phyloP scores from a whole-genome alignment of 371 early-diverging fungal species.

The Mucor mucedo region DNA sequence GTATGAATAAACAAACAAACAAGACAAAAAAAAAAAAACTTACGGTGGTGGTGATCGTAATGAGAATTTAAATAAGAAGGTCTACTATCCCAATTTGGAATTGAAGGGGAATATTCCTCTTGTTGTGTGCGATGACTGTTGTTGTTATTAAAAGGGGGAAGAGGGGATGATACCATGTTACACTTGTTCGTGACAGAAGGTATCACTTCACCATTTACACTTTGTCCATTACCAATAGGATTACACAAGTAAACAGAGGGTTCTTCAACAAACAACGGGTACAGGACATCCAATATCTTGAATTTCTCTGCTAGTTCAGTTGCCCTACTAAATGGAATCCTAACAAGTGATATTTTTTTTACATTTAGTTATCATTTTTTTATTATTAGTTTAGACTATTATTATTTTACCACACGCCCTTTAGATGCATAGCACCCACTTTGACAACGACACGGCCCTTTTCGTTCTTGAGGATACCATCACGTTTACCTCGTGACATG shows the following conservation, averaged over 20 bases:
- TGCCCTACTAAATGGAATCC: constrained; percentile 75
- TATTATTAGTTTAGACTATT: not conserved
- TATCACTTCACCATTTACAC: not conserved
- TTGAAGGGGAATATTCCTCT: not conserved
- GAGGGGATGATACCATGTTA: constrained; percentile 15
- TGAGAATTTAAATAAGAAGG: constrained; percentile 7
- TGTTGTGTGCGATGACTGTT: not conserved
- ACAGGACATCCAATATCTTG: constrained; percentile 71
- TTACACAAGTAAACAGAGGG: constrained; percentile 47
- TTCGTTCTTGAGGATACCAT: constrained; percentile 86
- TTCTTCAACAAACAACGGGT: constrained; percentile 79
- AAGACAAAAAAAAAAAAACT: not conserved
- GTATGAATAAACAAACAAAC: not conserved
- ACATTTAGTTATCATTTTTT: too few relatives aligned
- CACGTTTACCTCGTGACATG: constrained; percentile 90
- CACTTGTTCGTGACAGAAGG: constrained; percentile 17
- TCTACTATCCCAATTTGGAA: constrained; percentile 14
- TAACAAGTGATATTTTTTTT: too few relatives aligned
- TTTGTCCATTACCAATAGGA: constrained; percentile 9
- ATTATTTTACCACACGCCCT: constrained; percentile 81
- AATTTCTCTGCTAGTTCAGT: constrained; percentile 71
- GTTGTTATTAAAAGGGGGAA: constrained; percentile 5
- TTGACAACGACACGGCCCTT: constrained; percentile 84
- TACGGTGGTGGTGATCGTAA: not conserved
- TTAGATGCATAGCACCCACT: constrained; percentile 86